Conservation (phyloP, 2,329 filamentous ascomycete genomes). For the Chrysoporthe austroafricana region DNA sequence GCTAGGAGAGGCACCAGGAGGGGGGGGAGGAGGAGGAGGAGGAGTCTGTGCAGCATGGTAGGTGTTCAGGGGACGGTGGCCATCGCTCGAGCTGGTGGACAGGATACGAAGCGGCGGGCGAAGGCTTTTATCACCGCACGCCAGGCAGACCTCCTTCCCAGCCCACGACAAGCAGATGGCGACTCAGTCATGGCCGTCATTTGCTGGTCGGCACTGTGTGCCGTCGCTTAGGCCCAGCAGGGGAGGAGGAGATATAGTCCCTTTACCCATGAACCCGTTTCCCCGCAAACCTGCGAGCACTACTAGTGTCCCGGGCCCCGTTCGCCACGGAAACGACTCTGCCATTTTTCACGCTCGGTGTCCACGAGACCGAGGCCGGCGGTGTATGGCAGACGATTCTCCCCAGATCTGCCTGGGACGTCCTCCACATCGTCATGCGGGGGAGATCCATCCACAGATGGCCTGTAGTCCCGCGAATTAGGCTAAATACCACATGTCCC, state of each 20-base stretch:
- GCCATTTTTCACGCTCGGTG: neutral
- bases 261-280: neutral
- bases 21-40: slow-evolving; percentile 31
- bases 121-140: neutral
- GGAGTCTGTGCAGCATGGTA: slow-evolving; percentile 36
- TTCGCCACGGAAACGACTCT: neutral
- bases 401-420: neutral
- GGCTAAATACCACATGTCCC: neutral
- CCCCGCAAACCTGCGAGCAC: neutral
- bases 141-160: neutral
- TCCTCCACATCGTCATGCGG: slow-evolving; percentile 6
- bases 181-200: neutral
- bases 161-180: neutral
- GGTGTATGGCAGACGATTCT: neutral
- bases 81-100: neutral
- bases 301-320: no score
- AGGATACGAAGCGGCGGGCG: neutral
- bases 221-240: neutral
- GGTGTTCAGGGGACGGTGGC: neutral
- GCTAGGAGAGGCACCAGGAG: slow-evolving; percentile 32
- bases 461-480: neutral
- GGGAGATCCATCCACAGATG: neutral
- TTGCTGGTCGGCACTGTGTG: neutral
- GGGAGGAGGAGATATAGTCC: neutral
- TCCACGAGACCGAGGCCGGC: neutral